These are phyloP conservation scores for Schizophyllum amplum DNA, from an alignment of 1,284 basidiomycete species.

Conservation along the genomic window DNA sequence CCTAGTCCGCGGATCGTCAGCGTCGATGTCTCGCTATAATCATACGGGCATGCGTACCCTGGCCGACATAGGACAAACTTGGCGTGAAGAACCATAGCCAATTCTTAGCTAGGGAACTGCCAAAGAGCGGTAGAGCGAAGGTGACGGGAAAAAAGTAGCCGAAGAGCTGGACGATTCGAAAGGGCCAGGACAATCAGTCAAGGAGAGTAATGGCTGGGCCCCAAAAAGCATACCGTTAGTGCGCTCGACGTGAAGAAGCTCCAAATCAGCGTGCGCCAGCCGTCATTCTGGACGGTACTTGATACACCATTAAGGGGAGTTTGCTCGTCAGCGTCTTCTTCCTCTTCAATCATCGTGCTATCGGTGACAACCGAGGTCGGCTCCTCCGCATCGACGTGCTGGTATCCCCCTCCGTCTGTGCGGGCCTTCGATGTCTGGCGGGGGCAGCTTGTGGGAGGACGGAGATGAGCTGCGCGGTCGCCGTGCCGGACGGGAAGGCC, in stretches of 20 bases:
- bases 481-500: constrained; percentile 92
- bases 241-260: constrained; percentile 67
- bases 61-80: constrained; percentile 85
- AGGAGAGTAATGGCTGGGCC: no score
- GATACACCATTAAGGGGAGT: constrained; percentile 19
- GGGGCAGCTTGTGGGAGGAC: constrained; percentile 79
- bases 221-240: constrained; percentile 46
- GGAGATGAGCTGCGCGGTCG: constrained; percentile 91
- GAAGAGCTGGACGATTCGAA: constrained; percentile 26
- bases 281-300: constrained; percentile 46
- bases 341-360: constrained; percentile 19
- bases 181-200: not conserved
- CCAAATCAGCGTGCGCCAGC: constrained; percentile 66
- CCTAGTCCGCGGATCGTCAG: constrained; percentile 33
- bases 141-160: constrained; percentile 85
- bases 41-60: constrained; percentile 42
- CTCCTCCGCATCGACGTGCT: constrained; percentile 30
- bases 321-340: constrained; percentile 23
- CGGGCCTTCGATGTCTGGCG: constrained; percentile 40
- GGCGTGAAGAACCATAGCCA: constrained; percentile 97
- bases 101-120: constrained; percentile 73
- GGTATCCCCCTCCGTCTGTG: constrained; percentile 51
- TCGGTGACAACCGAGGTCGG: not conserved
- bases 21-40: not conserved
- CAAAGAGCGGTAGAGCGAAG: constrained; percentile 90